Percentiles rank a stretch among this genome's conserved stretches.
phyloP scores from a whole-genome alignment of 345 rosid genomes.

The Rubroshorea leprosula region DNA sequence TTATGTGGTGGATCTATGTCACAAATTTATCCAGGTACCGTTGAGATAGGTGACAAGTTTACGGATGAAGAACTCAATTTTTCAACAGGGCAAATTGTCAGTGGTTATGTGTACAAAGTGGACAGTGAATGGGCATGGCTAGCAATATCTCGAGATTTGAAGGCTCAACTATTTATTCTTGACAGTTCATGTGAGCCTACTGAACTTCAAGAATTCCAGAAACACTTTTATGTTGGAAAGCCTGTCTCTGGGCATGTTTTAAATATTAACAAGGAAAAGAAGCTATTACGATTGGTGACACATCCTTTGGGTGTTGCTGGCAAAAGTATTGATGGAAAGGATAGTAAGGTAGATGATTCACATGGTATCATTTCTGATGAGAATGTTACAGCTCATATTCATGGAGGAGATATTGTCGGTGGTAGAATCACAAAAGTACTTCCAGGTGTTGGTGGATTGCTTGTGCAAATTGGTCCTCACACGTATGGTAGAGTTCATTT shows the following conservation, averaged over 20 bases:
- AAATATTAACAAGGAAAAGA: conserved; percentile 56
- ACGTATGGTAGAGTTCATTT: conserved; percentile 80
- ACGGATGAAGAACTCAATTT: conserved; percentile 37
- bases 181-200: conserved; percentile 66
- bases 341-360: conserved; percentile 17
- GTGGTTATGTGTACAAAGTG: conserved; percentile 84
- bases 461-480: conserved; percentile 81
- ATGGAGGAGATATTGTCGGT: conserved; percentile 76
- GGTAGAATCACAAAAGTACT: conserved; percentile 73
- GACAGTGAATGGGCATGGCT: conserved; percentile 85
- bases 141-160: conserved; percentile 62
- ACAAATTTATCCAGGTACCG: conserved; percentile 33
- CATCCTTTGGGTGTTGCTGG: conserved; percentile 35
- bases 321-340: conserved; percentile 23
- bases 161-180: conserved; percentile 64
- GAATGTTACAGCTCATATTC: conserved; percentile 42
- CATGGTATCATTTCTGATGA: conserved; percentile 27
- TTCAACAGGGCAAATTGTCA: conserved; percentile 48
- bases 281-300: conserved; percentile 57
- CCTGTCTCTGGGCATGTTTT: conserved; percentile 60
- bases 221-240: conserved; percentile 57
- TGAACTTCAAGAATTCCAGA: conserved; percentile 70
- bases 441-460: conserved; percentile 78
- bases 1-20: conserved; percentile 16
- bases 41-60: conserved; percentile 26